A percentile compares a stretch with the other conserved stretches of the same genome.
Conservation (phyloP, 2,329 filamentous ascomycete species). For the Ophiostoma novo-ulmi region DNA sequence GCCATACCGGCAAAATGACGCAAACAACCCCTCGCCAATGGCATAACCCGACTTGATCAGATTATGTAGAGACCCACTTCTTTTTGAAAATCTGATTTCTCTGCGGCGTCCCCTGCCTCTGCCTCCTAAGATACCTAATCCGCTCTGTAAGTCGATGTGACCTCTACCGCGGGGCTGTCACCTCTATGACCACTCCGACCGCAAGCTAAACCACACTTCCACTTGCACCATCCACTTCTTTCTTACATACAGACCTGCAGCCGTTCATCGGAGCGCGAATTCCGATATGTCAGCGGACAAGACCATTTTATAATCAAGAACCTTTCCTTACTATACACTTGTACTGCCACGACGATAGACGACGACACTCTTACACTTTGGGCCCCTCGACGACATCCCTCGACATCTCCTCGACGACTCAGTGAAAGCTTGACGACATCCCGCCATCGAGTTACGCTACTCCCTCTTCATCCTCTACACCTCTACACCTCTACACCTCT, state of each 20-base stretch:
- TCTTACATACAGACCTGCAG: not conserved
- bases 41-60: slow-evolving; percentile 6
- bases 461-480: too few species aligned
- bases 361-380: not conserved
- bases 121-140: not conserved
- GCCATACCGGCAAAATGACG: not conserved
- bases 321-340: not conserved
- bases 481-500: not conserved
- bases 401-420: not conserved
- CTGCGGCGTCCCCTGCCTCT: not conserved
- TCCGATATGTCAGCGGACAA: slow-evolving; percentile 24
- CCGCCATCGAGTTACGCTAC: not conserved
- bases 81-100: slow-evolving; percentile 15
- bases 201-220: not conserved
- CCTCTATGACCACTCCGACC: not conserved
- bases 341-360: not conserved
- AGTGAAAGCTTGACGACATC: not conserved
- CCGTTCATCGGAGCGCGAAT: slow-evolving; percentile 26
- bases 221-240: not conserved
- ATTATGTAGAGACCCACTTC: slow-evolving; percentile 10
- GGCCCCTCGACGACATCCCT: not conserved
- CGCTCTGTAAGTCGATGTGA: not conserved
- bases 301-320: not conserved
- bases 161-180: not conserved
- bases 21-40: slow-evolving; percentile 15